Conservation (phyloP, 148 eudicot genomes). For the Rhododendron mucronatum region DNA sequence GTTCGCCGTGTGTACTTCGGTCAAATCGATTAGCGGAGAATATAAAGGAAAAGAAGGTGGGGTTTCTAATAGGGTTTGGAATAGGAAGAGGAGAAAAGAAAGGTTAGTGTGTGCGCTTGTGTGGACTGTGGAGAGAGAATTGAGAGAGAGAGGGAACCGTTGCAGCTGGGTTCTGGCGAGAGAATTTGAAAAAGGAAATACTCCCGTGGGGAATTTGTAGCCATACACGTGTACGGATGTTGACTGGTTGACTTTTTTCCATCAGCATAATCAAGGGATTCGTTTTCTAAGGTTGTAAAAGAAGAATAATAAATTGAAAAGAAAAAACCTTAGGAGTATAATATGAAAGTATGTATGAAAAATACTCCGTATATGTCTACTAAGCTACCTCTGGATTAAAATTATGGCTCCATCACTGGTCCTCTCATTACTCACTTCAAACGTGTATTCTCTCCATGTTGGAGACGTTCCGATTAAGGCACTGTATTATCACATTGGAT, state of each 20-base stretch:
- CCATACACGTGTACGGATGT: background rate
- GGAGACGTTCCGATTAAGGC: too few relatives aligned
- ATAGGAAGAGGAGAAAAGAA: background rate
- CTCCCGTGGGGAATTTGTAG: background rate
- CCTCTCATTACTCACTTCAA: too few relatives aligned
- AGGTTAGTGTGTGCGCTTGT: background rate
- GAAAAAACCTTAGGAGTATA: too few relatives aligned
- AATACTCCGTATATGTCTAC: too few relatives aligned
- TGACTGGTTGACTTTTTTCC: background rate
- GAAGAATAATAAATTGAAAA: too few relatives aligned
- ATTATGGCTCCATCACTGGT: too few relatives aligned
- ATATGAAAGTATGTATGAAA: too few relatives aligned
- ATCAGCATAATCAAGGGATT: background rate
- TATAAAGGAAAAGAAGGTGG: background rate
- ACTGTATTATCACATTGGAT: too few relatives aligned
- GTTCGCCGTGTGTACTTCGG: conserved; percentile 16
- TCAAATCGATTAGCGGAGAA: background rate
- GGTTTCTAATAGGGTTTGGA: background rate
- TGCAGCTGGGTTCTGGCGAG: background rate
- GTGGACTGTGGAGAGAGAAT: background rate
- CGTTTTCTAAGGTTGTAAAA: background rate
- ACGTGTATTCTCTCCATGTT: too few relatives aligned
- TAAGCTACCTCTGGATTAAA: too few relatives aligned
- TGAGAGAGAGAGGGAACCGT: background rate
- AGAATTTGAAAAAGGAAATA: background rate